A percentile compares a stretch with the other conserved stretches of the same genome.
These are phyloP conservation scores for Viola odorata DNA, from an alignment of 345 rosid genomes.

Conservation along the genomic window DNA sequence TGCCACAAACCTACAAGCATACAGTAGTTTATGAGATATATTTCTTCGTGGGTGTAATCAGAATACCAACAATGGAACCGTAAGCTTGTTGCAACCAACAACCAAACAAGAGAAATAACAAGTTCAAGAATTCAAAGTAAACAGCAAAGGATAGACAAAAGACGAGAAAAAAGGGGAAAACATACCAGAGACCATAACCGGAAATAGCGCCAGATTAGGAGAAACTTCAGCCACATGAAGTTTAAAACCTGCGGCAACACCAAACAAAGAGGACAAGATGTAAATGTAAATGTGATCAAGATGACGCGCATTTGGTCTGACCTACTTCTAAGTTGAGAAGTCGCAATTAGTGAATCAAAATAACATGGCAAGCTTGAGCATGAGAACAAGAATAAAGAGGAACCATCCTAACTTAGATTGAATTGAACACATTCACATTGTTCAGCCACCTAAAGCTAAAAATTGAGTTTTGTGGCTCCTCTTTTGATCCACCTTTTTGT, in stretches of 20 bases:
- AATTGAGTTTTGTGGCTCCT: no score
- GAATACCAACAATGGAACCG: not conserved
- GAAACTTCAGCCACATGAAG: slow-evolving; percentile 97
- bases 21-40: not conserved
- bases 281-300: not conserved
- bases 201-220: slow-evolving; percentile 92
- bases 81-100: not conserved
- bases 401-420: no score
- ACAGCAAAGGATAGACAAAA: slow-evolving; percentile 1
- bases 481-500: no score
- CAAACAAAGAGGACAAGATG: not conserved
- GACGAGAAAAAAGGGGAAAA: not conserved
- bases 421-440: no score
- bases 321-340: not conserved
- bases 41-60: not conserved
- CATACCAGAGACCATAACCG: slow-evolving; percentile 95
- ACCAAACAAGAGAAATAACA: slow-evolving; percentile 9
- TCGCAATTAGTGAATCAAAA: no score
- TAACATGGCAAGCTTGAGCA: no score
- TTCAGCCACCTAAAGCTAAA: no score
- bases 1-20: slow-evolving; percentile 57
- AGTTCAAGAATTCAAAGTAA: slow-evolving; percentile 1
- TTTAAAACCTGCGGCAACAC: slow-evolving; percentile 65
- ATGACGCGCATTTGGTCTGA: no score
- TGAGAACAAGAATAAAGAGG: no score